Conservation (phyloP, 164 flowering plant species). For the Stephania japonica region DNA sequence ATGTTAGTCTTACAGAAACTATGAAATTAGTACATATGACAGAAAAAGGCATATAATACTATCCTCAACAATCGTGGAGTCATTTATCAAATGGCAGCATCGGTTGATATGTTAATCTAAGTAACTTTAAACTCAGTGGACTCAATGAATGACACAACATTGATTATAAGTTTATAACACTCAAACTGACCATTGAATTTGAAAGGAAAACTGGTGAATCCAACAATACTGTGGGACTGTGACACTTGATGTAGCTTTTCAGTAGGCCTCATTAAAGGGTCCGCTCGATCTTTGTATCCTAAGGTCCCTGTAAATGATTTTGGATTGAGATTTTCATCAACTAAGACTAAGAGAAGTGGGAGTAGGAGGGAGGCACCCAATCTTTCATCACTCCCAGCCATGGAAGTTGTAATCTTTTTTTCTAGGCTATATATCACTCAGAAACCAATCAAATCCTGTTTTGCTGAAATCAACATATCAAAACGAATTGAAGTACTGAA, state of each 20-base stretch:
- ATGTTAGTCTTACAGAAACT: too few species aligned
- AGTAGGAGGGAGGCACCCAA: slow-evolving; percentile 57
- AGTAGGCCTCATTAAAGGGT: slow-evolving; percentile 15
- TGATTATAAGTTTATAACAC: too few species aligned
- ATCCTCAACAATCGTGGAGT: too few species aligned
- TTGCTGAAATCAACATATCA: neutral
- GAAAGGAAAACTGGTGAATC: slow-evolving; percentile 90
- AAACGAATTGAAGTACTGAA: slow-evolving; percentile 4
- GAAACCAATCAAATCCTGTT: neutral
- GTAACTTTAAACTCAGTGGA: neutral
- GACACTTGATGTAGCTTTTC: slow-evolving; percentile 16
- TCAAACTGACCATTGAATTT: slow-evolving; percentile 61
- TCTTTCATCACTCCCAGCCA: slow-evolving; percentile 68
- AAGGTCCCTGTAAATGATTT: slow-evolving; percentile 24
- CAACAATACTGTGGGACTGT: slow-evolving; percentile 70
- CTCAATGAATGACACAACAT: neutral
- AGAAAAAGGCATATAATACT: too few species aligned
- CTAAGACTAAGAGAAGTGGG: slow-evolving; percentile 39
- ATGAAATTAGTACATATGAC: too few species aligned
- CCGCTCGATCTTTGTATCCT: slow-evolving; percentile 22
- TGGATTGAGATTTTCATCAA: slow-evolving; percentile 35
- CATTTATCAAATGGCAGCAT: neutral
- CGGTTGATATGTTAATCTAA: neutral
- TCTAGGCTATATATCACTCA: neutral
- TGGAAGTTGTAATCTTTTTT: slow-evolving; percentile 14